phyloP scores from a whole-genome alignment of 2,329 filamentous ascomycete genomes.

The Pseudogymnoascus sp. region DNA sequence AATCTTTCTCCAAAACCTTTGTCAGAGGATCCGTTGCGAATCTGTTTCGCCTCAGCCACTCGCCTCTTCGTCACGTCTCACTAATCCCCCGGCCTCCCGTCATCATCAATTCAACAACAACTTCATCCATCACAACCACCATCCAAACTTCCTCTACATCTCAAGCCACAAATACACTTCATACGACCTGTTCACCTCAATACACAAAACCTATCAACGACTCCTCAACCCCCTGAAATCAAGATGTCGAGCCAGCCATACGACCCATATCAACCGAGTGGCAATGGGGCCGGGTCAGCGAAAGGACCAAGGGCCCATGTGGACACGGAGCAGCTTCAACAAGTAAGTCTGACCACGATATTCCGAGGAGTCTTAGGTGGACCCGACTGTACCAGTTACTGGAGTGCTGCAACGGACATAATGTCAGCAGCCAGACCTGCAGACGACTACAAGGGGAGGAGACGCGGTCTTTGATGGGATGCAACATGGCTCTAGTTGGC shows the following conservation, averaged over 20 bases:
- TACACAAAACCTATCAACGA: not conserved
- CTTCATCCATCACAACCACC: slow-evolving; percentile 10
- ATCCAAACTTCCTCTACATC: slow-evolving; percentile 22
- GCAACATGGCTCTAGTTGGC: not conserved
- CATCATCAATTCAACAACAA: not conserved
- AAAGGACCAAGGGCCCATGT: slow-evolving; percentile 42
- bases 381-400: not conserved
- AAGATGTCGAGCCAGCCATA: slow-evolving; percentile 48
- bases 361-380: not conserved
- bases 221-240: not conserved
- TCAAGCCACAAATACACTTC: not conserved
- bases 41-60: slow-evolving; percentile 11
- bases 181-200: not conserved
- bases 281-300: slow-evolving; percentile 43
- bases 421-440: not conserved
- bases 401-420: not conserved
- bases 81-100: not conserved
- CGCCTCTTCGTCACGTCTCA: slow-evolving; percentile 7
- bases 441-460: not conserved
- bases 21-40: slow-evolving; percentile 6
- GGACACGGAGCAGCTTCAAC: slow-evolving; percentile 33
- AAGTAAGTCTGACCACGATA: not conserved
- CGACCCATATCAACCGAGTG: slow-evolving; percentile 81
- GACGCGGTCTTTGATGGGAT: not conserved
- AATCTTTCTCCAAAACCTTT: not conserved